A percentile compares a stretch with the other conserved stretches of the same genome.
These are phyloP conservation scores for Aspergillaceae sp. DNA, from an alignment of 2,329 filamentous ascomycete genomes.

Conservation along the genomic window DNA sequence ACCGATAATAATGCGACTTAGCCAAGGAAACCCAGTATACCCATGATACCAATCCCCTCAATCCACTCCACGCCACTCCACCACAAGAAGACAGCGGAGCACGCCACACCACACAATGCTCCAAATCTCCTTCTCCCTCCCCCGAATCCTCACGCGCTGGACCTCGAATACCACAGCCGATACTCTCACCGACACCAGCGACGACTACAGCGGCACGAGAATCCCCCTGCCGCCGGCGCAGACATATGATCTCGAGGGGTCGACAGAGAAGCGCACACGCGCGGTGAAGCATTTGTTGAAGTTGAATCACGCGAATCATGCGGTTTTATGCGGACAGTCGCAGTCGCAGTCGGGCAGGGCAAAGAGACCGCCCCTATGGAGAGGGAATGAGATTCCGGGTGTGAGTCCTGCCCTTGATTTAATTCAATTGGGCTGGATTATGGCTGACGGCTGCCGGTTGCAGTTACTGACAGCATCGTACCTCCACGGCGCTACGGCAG, in stretches of 20 bases:
- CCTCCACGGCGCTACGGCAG: slow-evolving; percentile 64
- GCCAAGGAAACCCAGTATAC: background rate
- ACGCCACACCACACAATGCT: slow-evolving; percentile 9
- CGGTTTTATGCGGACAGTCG: slow-evolving; percentile 68
- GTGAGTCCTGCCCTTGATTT: background rate
- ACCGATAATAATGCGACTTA: too few relatives aligned
- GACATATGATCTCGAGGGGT: slow-evolving; percentile 37
- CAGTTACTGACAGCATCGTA: slow-evolving; percentile 75
- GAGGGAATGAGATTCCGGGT: background rate
- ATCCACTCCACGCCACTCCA: background rate
- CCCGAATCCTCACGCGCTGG: slow-evolving; percentile 14
- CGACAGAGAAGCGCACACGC: slow-evolving; percentile 67
- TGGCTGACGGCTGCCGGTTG: background rate
- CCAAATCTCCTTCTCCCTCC: slow-evolving; percentile 14
- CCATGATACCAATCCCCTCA: slow-evolving; percentile 8
- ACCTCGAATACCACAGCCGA: too few relatives aligned
- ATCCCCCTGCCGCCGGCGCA: slow-evolving; percentile 2
- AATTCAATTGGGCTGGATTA: background rate
- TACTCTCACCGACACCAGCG: too few relatives aligned
- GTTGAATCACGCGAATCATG: slow-evolving; percentile 84
- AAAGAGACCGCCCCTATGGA: slow-evolving; percentile 71
- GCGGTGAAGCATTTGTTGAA: slow-evolving; percentile 84
- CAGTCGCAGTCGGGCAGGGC: slow-evolving; percentile 47
- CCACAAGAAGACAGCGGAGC: slow-evolving; percentile 1
- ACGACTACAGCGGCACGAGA: too few relatives aligned